These are phyloP conservation scores for Ascochyta rabiei DNA, from an alignment of 2,329 filamentous ascomycete genomes.

Conservation along the genomic window DNA sequence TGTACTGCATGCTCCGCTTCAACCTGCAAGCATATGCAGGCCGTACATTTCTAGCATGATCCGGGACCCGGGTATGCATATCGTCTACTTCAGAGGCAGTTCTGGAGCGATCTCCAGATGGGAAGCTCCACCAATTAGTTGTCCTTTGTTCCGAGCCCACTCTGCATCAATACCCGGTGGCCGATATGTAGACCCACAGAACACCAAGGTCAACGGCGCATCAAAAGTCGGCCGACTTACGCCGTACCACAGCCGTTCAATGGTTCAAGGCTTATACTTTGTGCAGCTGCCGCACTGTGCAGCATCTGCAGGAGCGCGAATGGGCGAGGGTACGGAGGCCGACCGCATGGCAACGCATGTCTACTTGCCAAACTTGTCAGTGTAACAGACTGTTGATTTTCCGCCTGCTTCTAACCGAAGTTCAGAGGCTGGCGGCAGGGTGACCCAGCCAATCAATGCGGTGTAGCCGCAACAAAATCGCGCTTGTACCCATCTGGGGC, in stretches of 20 bases:
- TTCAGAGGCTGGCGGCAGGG: not conserved
- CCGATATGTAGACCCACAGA: too few species aligned
- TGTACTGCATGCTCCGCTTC: not conserved
- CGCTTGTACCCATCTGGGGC: not conserved
- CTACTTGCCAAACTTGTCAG: too few species aligned
- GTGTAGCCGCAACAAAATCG: not conserved
- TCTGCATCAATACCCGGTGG: not conserved
- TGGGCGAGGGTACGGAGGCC: not conserved
- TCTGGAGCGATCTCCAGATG: not conserved
- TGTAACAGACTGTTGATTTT: not conserved
- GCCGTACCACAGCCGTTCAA: too few species aligned
- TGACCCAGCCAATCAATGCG: not conserved
- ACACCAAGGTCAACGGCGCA: not conserved
- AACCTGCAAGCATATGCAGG: not conserved
- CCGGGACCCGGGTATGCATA: not conserved
- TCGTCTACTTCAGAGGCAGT: not conserved
- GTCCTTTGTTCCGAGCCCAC: not conserved
- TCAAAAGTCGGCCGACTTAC: too few species aligned
- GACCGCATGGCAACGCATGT: not conserved
- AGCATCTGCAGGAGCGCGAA: not conserved
- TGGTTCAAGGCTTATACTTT: not conserved
- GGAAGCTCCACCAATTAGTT: not conserved
- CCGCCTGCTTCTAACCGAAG: not conserved
- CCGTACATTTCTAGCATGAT: not conserved
- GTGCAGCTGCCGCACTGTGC: not conserved